A percentile compares a stretch with the other conserved stretches of the same genome.
Conservation (phyloP, 208 protist species). For the Crithidia thermophila region DNA sequence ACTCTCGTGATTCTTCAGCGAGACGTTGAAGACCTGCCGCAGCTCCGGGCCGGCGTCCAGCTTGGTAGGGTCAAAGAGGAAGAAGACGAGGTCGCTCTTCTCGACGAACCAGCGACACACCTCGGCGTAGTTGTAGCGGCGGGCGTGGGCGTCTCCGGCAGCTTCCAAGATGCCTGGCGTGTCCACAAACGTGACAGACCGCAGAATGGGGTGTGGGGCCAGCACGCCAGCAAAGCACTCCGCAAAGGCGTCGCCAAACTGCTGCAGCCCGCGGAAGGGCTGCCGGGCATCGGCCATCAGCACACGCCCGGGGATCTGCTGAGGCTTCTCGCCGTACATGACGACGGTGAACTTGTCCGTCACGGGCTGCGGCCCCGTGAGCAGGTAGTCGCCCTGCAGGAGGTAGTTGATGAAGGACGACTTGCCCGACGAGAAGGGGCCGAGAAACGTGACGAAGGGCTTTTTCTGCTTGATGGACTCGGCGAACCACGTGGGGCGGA, state of each 20-base stretch:
- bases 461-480: slow-evolving; percentile 77
- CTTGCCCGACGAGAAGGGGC: slow-evolving; percentile 91
- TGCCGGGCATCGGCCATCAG: slow-evolving; percentile 79
- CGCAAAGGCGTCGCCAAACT: slow-evolving; percentile 90
- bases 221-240: slow-evolving; percentile 87
- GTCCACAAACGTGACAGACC: slow-evolving; percentile 96
- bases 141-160: slow-evolving; percentile 64
- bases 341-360: slow-evolving; percentile 96
- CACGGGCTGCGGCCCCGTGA: slow-evolving; percentile 95
- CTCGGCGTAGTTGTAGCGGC: slow-evolving; percentile 79
- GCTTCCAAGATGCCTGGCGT: slow-evolving; percentile 97
- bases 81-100: slow-evolving; percentile 94
- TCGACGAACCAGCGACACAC: slow-evolving; percentile 95
- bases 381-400: slow-evolving; percentile 79
- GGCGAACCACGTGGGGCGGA: slow-evolving; percentile 63
- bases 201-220: slow-evolving; percentile 83
- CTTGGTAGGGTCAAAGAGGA: slow-evolving; percentile 98
- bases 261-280: slow-evolving; percentile 89
- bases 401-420: slow-evolving; percentile 96
- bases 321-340: slow-evolving; percentile 85
- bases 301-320: slow-evolving; percentile 89
- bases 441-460: slow-evolving; percentile 88
- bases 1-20: slow-evolving; percentile 89
- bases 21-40: slow-evolving; percentile 63
- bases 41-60: slow-evolving; percentile 91